Evolutionary conservation across 2,329 filamentous ascomycete species (phyloP).

Genomic region (Teratosphaeria viscida): DNA sequence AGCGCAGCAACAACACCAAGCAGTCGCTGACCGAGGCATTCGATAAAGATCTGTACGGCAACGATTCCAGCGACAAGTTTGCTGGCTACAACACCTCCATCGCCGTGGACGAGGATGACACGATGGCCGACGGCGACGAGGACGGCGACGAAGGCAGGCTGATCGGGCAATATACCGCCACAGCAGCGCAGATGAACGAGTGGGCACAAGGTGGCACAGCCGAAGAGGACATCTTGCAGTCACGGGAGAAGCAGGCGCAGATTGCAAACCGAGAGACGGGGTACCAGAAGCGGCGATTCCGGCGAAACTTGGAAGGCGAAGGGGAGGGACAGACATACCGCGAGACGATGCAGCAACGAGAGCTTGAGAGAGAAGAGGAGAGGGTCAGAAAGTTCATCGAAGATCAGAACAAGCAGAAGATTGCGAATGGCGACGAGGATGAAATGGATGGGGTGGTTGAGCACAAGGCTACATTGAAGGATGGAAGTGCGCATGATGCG

Average conservation of each 20-base stretch:
- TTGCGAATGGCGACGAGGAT: slow-evolving; percentile 61
- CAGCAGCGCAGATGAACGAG: slow-evolving; percentile 84
- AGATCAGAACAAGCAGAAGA: slow-evolving; percentile 58
- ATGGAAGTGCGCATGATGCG: slow-evolving; percentile 58
- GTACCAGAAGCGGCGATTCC: slow-evolving; percentile 91
- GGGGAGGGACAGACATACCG: slow-evolving; percentile 72
- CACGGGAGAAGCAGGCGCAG: slow-evolving; percentile 77
- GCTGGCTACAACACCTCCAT: slow-evolving; percentile 87
- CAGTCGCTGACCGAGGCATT: slow-evolving; percentile 81
- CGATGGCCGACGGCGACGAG: slow-evolving; percentile 64
- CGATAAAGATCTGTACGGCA: slow-evolving; percentile 80
- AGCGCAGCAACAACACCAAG: slow-evolving; percentile 74
- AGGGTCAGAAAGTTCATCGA: slow-evolving; percentile 71
- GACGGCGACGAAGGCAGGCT: slow-evolving; percentile 55
- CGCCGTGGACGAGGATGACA: slow-evolving; percentile 66
- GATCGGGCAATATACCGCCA: slow-evolving; percentile 92
- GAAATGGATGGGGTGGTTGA: slow-evolving; percentile 46
- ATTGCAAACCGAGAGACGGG: slow-evolving; percentile 92
- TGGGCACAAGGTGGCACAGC: slow-evolving; percentile 82
- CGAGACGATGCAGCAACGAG: slow-evolving; percentile 81
- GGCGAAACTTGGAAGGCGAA: slow-evolving; percentile 66
- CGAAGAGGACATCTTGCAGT: slow-evolving; percentile 82
- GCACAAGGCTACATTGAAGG: slow-evolving; percentile 59
- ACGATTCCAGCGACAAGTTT: slow-evolving; percentile 63
- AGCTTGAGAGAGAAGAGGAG: slow-evolving; percentile 88